Base-by-base conservation (phyloP, 2,329 filamentous ascomycete species). In the Bipolaris oryzae region DNA sequence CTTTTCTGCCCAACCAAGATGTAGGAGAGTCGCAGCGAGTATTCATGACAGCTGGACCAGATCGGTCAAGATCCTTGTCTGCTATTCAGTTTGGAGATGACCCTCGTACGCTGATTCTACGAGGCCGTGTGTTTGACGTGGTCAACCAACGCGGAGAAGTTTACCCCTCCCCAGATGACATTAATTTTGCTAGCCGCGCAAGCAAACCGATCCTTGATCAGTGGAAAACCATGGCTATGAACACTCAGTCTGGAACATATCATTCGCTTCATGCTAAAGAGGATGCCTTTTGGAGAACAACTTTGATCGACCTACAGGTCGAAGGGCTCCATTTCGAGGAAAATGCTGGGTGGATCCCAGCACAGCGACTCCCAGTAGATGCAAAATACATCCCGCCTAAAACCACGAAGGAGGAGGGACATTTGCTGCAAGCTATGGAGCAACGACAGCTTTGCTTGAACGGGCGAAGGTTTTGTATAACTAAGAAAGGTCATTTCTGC, bases 21-120 rank as follows among this genome's bases (percentile, higher is more conserved):
- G 7, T 18, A 33, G 42, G 42, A 15, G 42, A 44, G 42, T 13
- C 7, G 25, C 42, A 44, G 25, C 42, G 42, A 33, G 1, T 13
- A 20, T 33, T 44, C 7, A 1, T 18, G 15, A 13, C 25, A 44
- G n/a, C 42, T 44, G 42, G 42, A n/a, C 16, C 11, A 23, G 33
- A 48, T 11, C 18, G 45, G 3, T 48, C 33, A n/a, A 48, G 45
- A 37, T 48, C 18, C 37, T 48, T 37, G 11, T 48, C 18, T 23
- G 35, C 18, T 37, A 37, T 48, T 48, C 45, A 48, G 28, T 48
- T 48, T 35, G 34, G 16, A 21, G 44, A 47, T 48, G 34, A 48
- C 7, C 10, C 25, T 48, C 45, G 33, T 48, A 48, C 45, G 18
- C 13, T 48, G 18, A 23, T 37, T 48, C 45, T 48, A 5, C 44